phyloP scores from a whole-genome alignment of 441 rosid genomes.

The Lagerstroemia fauriei region DNA sequence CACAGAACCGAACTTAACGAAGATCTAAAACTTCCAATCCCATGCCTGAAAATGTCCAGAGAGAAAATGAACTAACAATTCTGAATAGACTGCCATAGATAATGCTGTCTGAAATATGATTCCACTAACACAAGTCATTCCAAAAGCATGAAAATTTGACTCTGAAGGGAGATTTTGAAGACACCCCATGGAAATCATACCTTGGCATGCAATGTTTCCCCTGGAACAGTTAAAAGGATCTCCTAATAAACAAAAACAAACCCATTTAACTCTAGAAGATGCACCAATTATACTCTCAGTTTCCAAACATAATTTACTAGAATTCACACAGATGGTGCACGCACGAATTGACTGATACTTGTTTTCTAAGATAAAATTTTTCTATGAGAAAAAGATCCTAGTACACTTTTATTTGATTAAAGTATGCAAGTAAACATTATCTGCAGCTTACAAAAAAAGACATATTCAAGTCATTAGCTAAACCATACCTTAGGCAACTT shows the following conservation, averaged over 20 bases:
- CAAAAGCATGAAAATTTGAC: neutral
- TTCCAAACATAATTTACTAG: neutral
- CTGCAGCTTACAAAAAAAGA: constrained; percentile 1
- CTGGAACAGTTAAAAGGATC: constrained; percentile 96
- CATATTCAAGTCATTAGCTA: constrained; percentile 19
- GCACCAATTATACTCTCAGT: too few relatives aligned
- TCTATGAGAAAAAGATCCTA: constrained; percentile 9
- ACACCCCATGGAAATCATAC: constrained; percentile 38
- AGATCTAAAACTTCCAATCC: neutral
- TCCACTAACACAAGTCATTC: neutral
- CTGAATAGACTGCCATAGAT: neutral
- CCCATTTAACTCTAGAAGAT: neutral
- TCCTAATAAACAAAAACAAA: constrained; percentile 51
- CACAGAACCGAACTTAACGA: neutral
- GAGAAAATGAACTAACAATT: neutral
- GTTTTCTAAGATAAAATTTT: neutral
- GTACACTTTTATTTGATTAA: neutral
- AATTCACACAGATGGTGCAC: neutral
- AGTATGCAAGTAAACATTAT: neutral
- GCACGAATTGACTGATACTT: neutral
- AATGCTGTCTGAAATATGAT: neutral
- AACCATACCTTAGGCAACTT: constrained; percentile 87
- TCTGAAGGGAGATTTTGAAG: neutral
- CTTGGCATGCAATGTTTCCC: constrained; percentile 95
- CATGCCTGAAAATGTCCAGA: neutral